A percentile compares a stretch with the other conserved stretches of the same genome.
Conservation (phyloP, 345 rosid species). For the Moricandia arvensis region DNA sequence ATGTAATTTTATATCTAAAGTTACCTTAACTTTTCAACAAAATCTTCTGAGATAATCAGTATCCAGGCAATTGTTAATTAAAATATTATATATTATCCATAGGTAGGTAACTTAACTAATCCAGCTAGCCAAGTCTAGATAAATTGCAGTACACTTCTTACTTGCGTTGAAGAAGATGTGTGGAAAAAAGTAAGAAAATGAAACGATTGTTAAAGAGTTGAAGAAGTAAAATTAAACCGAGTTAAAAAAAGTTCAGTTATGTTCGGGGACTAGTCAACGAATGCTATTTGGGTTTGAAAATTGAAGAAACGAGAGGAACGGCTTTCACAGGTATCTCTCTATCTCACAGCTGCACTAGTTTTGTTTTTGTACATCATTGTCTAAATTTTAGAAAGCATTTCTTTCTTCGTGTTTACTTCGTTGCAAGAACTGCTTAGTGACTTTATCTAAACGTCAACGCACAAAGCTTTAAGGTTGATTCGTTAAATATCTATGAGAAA, state of each 20-base stretch:
- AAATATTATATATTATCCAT: conserved; percentile 17
- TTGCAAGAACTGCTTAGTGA: not conserved
- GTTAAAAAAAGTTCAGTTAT: not conserved
- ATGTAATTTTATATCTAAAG: conserved; percentile 19
- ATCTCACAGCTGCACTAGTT: not conserved
- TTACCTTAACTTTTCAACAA: conserved; percentile 23
- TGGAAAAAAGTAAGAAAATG: not conserved
- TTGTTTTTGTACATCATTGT: not conserved
- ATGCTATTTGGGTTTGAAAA: not conserved
- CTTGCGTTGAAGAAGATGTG: not conserved
- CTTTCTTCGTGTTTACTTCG: not conserved
- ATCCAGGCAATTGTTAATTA: conserved; percentile 29
- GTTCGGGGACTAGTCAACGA: no score
- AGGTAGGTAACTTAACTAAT: conserved; percentile 28
- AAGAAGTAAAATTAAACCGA: not conserved
- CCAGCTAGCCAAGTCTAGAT: conserved; percentile 11
- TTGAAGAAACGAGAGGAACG: not conserved
- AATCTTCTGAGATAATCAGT: conserved; percentile 25
- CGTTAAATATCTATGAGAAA: not conserved
- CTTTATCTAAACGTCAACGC: not conserved
- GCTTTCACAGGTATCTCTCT: not conserved
- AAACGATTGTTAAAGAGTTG: not conserved
- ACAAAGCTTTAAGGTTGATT: not conserved
- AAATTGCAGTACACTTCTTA: not conserved
- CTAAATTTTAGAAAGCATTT: not conserved